Evolutionary conservation across 805 yeast genomes (phyloP).

Genomic region (Saccharomycopsis sp.): DNA sequence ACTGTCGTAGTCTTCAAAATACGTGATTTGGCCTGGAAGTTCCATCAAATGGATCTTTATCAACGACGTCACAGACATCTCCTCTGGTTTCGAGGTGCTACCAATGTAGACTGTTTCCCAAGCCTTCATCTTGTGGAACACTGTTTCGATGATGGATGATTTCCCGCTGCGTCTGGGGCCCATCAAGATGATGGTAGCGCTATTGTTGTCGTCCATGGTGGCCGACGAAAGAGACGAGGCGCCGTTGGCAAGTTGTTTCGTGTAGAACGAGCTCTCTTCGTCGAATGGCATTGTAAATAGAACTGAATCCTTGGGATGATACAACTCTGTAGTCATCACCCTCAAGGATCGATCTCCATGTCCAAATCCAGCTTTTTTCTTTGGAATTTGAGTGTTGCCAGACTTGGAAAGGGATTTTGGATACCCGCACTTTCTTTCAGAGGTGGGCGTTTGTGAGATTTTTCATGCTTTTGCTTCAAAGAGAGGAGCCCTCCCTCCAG

Average conservation of each 20-base stretch:
- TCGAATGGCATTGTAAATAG: too few relatives aligned
- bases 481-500: constrained; percentile 1
- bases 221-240: too few relatives aligned
- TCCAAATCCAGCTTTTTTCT: too few relatives aligned
- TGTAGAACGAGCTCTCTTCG: not conserved
- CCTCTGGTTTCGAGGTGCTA: constrained; percentile 80
- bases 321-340: too few relatives aligned
- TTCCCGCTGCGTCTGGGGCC: constrained; percentile 60
- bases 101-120: constrained; percentile 85
- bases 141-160: constrained; percentile 91
- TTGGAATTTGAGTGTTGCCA: too few relatives aligned
- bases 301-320: too few relatives aligned
- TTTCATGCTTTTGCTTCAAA: not conserved
- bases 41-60: constrained; percentile 80
- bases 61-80: constrained; percentile 73
- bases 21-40: constrained; percentile 86
- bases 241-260: not conserved
- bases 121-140: constrained; percentile 94
- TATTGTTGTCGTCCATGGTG: not conserved
- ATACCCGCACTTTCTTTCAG: too few relatives aligned
- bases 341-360: too few relatives aligned
- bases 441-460: too few relatives aligned
- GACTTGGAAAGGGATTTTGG: too few relatives aligned
- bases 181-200: constrained; percentile 19
- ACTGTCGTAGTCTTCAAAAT: constrained; percentile 63